Evolutionary conservation across 83 land plant species (phyloP), one percentile per base, ranked within the genome.

Genomic region (Picea mariana): DNA sequence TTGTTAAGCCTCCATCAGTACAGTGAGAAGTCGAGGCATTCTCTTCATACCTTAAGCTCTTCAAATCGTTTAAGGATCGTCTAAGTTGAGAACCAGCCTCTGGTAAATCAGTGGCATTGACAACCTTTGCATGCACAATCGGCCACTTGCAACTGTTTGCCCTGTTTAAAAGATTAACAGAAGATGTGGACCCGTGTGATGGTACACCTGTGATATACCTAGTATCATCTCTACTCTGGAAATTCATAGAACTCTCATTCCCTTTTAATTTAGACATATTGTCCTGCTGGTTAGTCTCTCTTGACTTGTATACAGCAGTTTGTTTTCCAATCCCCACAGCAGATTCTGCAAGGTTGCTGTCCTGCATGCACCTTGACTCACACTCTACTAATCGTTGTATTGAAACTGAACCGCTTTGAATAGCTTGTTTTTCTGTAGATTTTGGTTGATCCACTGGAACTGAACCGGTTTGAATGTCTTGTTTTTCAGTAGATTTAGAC

Each of bases 81-180:
- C 87, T 85, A 47, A 81, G 77, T 81, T 79, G 84, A 80, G 89
- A 87, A 24, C 75, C 81, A 66, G 88, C 86, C 55, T 75, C 87
- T 61, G 83, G 78, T 69, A 87, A 79, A 63, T 65, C 80, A 62
- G 83, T 26, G 55, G 89, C 86, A 58, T 80, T 83, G 23, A 88
- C 85, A 21, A 78, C 26, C 67, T 87, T 87, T 24, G 86, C 86
- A 82, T 91, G 91, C 67, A 90, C 75, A 84, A 88, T 83, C 40
- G 88, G 90, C 84, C 91, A 88, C 78, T 89, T 91, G 60, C 82
- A 82, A 68, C 95, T 92, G 84, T 75, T 87, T 68, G 93, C 84
- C 79, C 90, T 87, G 82, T 82, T 86, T 79, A 93, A 78, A 8
- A 23, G 9, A 78, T 24, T 78, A 42, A 27, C 23, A 26, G 80